Conservation (phyloP, 306 rosid species). For the Psophocarpus tetragonolobus region DNA sequence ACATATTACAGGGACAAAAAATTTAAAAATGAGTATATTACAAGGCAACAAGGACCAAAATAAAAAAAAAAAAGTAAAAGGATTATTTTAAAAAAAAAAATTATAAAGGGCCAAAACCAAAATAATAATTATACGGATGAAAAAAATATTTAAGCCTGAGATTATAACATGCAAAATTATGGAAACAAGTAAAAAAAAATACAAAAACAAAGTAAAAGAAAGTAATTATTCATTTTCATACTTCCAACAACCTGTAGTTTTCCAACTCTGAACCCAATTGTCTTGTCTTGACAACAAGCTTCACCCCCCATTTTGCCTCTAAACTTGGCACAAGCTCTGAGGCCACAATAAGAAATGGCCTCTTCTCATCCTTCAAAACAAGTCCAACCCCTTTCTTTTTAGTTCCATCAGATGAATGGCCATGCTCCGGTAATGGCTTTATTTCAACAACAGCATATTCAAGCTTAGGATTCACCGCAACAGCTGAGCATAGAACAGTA, state of each 20-base stretch:
- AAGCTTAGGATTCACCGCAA: constrained; percentile 93
- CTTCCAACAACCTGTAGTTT: constrained; percentile 73
- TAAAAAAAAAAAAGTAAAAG: too few relatives aligned
- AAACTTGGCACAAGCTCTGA: constrained; percentile 82
- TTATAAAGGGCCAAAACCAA: too few relatives aligned
- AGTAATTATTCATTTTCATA: constrained; percentile 21
- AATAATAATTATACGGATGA: too few relatives aligned
- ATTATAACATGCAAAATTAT: constrained; percentile 20
- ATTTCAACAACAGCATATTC: constrained; percentile 88
- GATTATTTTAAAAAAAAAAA: too few relatives aligned
- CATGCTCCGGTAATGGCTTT: constrained; percentile 50
- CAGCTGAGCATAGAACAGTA: constrained; percentile 59
- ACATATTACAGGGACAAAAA: too few relatives aligned
- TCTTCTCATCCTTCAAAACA: constrained; percentile 73
- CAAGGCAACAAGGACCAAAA: too few relatives aligned
- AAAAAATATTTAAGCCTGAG: too few relatives aligned
- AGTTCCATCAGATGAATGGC: constrained; percentile 53
- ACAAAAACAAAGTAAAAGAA: constrained; percentile 1
- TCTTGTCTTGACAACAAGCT: constrained; percentile 65
- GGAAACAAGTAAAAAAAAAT: constrained; percentile 15
- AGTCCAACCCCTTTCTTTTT: constrained; percentile 62
- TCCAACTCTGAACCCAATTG: constrained; percentile 83
- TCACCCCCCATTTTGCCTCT: constrained; percentile 89
- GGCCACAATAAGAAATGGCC: constrained; percentile 80
- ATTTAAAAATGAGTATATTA: too few relatives aligned